A percentile compares a stretch with the other conserved stretches of the same genome.
Conservation (phyloP, 225 moss, liverwort and hornwort genomes). For the Pleurozium schreberi region DNA sequence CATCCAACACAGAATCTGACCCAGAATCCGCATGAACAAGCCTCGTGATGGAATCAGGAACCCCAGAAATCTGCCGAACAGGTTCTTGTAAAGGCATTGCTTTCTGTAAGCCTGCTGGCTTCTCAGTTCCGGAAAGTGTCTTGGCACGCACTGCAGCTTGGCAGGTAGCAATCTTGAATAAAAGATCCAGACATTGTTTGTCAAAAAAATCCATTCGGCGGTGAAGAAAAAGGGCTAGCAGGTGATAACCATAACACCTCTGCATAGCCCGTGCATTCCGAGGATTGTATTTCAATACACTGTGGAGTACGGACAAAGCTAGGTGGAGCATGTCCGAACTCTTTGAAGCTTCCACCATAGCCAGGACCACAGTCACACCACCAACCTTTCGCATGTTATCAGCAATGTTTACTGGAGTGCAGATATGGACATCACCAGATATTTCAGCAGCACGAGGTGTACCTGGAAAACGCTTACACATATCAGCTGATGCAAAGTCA, state of each 20-base stretch:
- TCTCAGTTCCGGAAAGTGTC: constrained; percentile 33
- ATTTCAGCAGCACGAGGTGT: constrained; percentile 61
- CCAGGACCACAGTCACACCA: constrained; percentile 84
- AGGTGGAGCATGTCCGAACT: constrained; percentile 75
- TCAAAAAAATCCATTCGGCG: constrained; percentile 67
- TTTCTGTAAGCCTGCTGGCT: constrained; percentile 21
- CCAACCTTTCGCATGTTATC: constrained; percentile 75
- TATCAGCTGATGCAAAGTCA: not conserved
- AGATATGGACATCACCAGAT: constrained; percentile 75
- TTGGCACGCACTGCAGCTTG: constrained; percentile 44
- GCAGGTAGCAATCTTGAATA: constrained; percentile 86
- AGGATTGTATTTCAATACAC: constrained; percentile 67
- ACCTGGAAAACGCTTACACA: constrained; percentile 32
- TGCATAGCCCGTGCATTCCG: constrained; percentile 80
- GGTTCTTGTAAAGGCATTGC: constrained; percentile 23
- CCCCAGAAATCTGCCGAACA: constrained; percentile 38
- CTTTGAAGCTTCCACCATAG: constrained; percentile 88
- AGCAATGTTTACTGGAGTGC: constrained; percentile 72
- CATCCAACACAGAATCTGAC: constrained; percentile 27
- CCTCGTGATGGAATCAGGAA: constrained; percentile 29
- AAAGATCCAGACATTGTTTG: constrained; percentile 65
- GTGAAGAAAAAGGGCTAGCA: constrained; percentile 87
- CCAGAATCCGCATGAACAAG: constrained; percentile 30
- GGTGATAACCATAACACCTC: constrained; percentile 78
- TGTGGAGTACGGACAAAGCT: constrained; percentile 67